Conservation (phyloP, 495 filamentous ascomycete genomes). For the Annulohypoxylon maeteangense region DNA sequence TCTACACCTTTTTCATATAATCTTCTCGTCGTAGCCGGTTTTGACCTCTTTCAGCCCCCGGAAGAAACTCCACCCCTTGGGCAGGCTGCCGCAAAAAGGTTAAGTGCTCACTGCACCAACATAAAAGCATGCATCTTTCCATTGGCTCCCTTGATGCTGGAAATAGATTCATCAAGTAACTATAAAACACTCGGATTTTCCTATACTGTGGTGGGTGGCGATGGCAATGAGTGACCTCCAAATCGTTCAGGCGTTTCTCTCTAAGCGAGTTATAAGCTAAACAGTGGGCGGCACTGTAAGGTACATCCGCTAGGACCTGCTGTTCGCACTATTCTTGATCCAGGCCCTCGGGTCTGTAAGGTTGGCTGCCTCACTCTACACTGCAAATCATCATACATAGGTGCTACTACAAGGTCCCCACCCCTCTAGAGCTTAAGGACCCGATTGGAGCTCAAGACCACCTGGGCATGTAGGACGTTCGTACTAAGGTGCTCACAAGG, state of each 20-base stretch:
- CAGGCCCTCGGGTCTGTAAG: slow-evolving; percentile 5
- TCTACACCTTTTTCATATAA: not conserved
- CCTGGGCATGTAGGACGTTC: not conserved
- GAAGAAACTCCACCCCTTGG: not conserved
- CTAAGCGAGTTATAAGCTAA: slow-evolving; percentile 16
- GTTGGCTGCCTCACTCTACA: slow-evolving; percentile 10
- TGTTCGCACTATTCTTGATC: slow-evolving; percentile 10
- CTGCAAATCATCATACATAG: slow-evolving; percentile 4
- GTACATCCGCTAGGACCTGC: slow-evolving; percentile 19
- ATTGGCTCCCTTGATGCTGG: not conserved
- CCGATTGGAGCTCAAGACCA: slow-evolving; percentile 13
- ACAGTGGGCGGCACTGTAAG: slow-evolving; percentile 27
- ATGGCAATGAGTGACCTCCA: not conserved
- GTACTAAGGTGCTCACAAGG: slow-evolving; percentile 7
- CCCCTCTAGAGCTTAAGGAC: not conserved
- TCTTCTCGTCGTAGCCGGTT: slow-evolving; percentile 3
- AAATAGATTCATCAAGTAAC: not conserved
- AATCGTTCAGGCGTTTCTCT: not conserved
- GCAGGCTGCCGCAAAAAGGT: slow-evolving; percentile 1
- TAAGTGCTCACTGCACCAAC: not conserved
- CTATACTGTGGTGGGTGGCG: not conserved
- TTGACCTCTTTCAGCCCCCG: not conserved
- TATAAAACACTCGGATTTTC: not conserved
- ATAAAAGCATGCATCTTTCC: not conserved
- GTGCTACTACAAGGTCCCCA: slow-evolving; percentile 15